These are phyloP conservation scores for Hymenotorrendiella dingleyae DNA, from an alignment of 2,329 filamentous ascomycete species.

Conservation along the genomic window DNA sequence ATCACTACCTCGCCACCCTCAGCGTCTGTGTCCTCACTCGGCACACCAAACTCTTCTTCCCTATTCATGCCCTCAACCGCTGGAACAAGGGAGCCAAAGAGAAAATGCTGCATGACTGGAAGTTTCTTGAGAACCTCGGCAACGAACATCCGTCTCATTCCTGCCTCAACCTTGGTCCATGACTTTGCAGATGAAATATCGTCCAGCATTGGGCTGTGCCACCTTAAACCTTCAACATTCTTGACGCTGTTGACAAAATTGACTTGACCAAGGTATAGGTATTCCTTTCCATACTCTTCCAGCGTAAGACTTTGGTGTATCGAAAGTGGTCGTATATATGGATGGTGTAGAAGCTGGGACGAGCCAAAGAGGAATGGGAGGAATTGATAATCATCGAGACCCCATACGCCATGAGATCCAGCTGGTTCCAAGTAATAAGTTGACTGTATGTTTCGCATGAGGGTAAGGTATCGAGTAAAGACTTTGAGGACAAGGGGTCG, in stretches of 20 bases:
- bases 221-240: conserved; percentile 86
- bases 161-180: conserved; percentile 88
- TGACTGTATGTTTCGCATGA: conserved; percentile 84
- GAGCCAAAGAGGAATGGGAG: conserved; percentile 93
- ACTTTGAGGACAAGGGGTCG: conserved; percentile 67
- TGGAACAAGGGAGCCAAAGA: conserved; percentile 82
- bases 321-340: conserved; percentile 67
- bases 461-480: conserved; percentile 72
- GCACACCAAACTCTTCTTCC: conserved; percentile 45
- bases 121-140: conserved; percentile 88
- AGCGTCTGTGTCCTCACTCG: conserved; percentile 43
- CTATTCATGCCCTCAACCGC: conserved; percentile 76
- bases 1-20: conserved; percentile 55
- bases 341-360: conserved; percentile 80
- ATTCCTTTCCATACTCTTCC: conserved; percentile 79
- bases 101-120: conserved; percentile 97
- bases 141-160: conserved; percentile 96
- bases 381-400: conserved; percentile 95
- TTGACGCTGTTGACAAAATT: conserved; percentile 94
- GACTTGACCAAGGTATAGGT: conserved; percentile 87
- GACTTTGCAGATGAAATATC: conserved; percentile 87
- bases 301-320: conserved; percentile 87
- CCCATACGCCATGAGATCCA: conserved; percentile 96
- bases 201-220: conserved; percentile 98
- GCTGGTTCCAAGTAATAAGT: conserved; percentile 97